Evolutionary conservation across 805 yeast species (phyloP), one percentile per base, ranked within the genome.

Genomic region (Kluyveromyces dobzhanskii): DNA sequence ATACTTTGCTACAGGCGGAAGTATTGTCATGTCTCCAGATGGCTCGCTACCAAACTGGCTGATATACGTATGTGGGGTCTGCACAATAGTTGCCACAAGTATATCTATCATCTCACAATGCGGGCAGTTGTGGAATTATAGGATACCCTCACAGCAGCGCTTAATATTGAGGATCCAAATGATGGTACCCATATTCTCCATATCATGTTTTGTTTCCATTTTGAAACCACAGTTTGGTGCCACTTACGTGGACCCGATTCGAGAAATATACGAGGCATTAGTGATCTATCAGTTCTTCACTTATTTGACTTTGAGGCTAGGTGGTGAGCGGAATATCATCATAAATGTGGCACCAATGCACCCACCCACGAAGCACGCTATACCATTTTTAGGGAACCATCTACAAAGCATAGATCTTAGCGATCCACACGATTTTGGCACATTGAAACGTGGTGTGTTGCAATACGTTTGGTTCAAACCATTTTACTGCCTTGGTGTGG

Each of bases 401-500:
- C 52, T 78, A 4, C 67, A 73, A 1, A 73, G 71, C 4, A 63
- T 88, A 17, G 96, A 90, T 58, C 80, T 92, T 24, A 78, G 90
- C 2, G 95, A 92, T 53, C 96, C 98, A 0, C 67, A 68, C 21
- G 78, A 85, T 3, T 85, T 87, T 54, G 62, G 90, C 42, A 63
- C 63, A 14, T 76, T 92, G 36, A 92, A 92, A 53, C 65, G 95
- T 44, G 90, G 94, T 2, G 80, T 92, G 5, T 63, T 92, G 37
- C 99, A 92, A 59, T 92, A 90, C 54, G 95, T 90, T 6, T 92
- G 96, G 96, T 59, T 88, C 43, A 88, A 94, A 52, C 97, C 97
- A 0, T 44, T 85, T 11, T 67, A 88, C n/a, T 80, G 87, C 43
- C 43, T 78, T 10, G 62, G n/a, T 66, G 71, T 18, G 56, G 73